Percentiles rank a stretch among this genome's conserved stretches.
Conservation (phyloP, 139 green algal genomes). For the Ettlia oleoabundans region DNA sequence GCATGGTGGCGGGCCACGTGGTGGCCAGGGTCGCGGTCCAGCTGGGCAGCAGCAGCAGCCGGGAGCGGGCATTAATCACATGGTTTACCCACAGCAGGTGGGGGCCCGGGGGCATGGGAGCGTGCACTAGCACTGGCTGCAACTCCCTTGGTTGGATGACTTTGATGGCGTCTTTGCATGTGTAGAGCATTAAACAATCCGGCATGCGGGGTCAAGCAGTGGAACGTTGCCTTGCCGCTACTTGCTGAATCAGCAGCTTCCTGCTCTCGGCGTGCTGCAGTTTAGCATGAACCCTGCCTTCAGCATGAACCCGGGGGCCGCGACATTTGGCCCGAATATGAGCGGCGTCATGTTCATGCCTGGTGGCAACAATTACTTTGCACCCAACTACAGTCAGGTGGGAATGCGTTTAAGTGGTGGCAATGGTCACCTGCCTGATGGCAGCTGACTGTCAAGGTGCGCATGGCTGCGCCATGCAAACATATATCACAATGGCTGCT, state of each 20-base stretch:
- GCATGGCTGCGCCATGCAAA: no score
- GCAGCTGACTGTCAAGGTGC: no score
- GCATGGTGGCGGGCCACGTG: background rate
- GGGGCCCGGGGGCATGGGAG: background rate
- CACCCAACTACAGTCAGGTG: background rate
- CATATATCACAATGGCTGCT: no score
- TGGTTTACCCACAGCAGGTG: slow-evolving; percentile 25
- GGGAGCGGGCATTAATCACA: slow-evolving; percentile 3
- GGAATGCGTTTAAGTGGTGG: no score
- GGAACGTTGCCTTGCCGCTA: no score
- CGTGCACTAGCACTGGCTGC: no score
- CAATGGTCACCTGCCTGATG: no score
- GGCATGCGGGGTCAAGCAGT: no score
- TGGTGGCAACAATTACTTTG: slow-evolving; percentile 2
- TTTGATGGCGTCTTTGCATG: no score
- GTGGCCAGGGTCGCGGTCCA: slow-evolving; percentile 1
- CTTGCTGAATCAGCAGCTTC: no score
- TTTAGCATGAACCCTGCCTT: slow-evolving; percentile 3
- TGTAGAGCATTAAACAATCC: no score
- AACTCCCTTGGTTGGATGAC: no score
- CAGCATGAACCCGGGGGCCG: slow-evolving; percentile 24
- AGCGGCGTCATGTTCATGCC: slow-evolving; percentile 23
- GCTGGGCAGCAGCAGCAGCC: slow-evolving; percentile 18
- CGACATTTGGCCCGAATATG: slow-evolving; percentile 1
- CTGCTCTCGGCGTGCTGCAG: background rate